phyloP scores from a whole-genome alignment of 129 eudicot species.

The Helichrysum umbraculigerum region DNA sequence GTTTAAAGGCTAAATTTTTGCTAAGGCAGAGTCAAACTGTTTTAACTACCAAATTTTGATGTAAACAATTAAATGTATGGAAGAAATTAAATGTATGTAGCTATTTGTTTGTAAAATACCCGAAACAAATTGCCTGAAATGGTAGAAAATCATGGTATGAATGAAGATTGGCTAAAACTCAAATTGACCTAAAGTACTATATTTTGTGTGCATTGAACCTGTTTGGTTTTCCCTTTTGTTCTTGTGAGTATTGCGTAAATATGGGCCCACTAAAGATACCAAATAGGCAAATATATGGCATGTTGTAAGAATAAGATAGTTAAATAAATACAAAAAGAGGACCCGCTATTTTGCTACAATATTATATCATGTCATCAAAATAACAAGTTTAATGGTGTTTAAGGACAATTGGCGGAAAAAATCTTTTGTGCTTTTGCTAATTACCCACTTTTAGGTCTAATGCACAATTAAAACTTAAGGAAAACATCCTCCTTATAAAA shows the following conservation, averaged over 20 bases:
- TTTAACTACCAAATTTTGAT: not conserved
- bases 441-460: not conserved
- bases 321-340: not conserved
- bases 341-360: not conserved
- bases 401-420: not conserved
- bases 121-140: not conserved
- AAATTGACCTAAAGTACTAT: not conserved
- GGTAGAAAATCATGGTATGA: not conserved
- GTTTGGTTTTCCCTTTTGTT: not conserved
- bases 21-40: not conserved
- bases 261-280: not conserved
- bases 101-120: not conserved
- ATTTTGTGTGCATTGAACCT: not conserved
- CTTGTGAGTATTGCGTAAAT: not conserved
- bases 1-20: not conserved
- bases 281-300: slow-evolving; percentile 1
- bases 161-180: not conserved
- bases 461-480: no score
- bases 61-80: not conserved
- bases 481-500: no score
- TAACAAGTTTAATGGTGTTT: slow-evolving; percentile 1
- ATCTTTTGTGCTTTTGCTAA: not conserved
- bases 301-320: not conserved
- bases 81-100: not conserved
- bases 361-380: not conserved